Conservation (phyloP, 2,329 filamentous ascomycete species). For the Ophiostoma novo-ulmi region DNA sequence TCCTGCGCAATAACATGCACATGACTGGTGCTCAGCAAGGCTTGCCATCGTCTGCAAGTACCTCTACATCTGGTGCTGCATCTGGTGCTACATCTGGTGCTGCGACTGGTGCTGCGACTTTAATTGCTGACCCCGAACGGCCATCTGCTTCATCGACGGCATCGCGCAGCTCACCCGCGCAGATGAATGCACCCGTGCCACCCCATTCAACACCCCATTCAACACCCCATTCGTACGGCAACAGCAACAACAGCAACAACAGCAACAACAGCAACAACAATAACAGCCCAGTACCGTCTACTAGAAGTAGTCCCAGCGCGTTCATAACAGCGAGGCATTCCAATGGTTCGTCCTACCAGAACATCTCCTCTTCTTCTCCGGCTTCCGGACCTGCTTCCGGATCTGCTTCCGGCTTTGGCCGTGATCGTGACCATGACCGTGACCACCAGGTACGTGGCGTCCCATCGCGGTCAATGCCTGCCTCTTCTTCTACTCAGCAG, state of each 20-base stretch:
- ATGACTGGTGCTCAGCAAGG: constrained; percentile 1
- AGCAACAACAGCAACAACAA: not conserved
- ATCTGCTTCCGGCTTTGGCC: not conserved
- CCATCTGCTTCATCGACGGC: not conserved
- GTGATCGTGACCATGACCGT: not conserved
- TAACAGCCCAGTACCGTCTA: not conserved
- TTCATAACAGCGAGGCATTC: not conserved
- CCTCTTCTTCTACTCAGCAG: not conserved
- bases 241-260: not conserved
- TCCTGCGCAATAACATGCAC: constrained; percentile 10
- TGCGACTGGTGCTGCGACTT: not conserved
- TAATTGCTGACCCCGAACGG: not conserved
- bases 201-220: not conserved
- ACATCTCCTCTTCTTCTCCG: not conserved
- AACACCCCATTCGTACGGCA: not conserved
- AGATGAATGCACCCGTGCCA: not conserved
- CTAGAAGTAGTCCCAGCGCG: not conserved
- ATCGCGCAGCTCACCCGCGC: not conserved
- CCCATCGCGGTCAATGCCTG: not conserved
- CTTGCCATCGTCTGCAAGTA: not conserved
- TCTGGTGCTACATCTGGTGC: not conserved
- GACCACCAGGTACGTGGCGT: not conserved
- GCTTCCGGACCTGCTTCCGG: not conserved
- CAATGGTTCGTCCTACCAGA: not conserved
- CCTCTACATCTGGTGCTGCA: not conserved